Conservation (phyloP, 306 rosid genomes). For the Betula pendula region DNA sequence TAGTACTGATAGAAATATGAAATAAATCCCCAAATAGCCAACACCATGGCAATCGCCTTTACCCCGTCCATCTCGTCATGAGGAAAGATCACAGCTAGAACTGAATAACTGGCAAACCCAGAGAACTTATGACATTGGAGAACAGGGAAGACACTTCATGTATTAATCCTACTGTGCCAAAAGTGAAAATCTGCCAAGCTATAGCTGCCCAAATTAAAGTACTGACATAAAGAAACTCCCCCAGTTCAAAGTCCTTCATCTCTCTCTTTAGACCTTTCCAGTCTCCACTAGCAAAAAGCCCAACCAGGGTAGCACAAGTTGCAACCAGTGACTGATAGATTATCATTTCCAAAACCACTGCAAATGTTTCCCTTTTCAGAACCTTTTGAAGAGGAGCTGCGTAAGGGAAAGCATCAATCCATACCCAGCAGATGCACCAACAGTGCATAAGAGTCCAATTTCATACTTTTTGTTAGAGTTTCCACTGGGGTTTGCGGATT, state of each 20-base stretch:
- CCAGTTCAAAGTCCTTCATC: constrained; percentile 34
- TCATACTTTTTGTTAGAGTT: constrained; percentile 14
- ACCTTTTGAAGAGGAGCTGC: constrained; percentile 40
- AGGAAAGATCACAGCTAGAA: constrained; percentile 43
- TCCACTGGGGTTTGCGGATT: not conserved
- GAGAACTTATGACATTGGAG: constrained; percentile 43
- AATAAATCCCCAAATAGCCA: constrained; percentile 50
- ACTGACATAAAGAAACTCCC: constrained; percentile 36
- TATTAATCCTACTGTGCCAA: constrained; percentile 43
- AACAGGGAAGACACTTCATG: constrained; percentile 56
- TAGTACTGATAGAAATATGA: constrained; percentile 50
- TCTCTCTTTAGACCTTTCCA: constrained; percentile 36
- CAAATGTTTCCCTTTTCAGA: constrained; percentile 28
- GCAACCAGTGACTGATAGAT: constrained; percentile 38
- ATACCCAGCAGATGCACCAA: constrained; percentile 47
- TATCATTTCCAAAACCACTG: constrained; percentile 40
- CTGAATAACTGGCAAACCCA: constrained; percentile 46
- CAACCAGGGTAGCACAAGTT: constrained; percentile 29
- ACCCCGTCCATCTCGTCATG: constrained; percentile 46
- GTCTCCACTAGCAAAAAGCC: constrained; percentile 50
- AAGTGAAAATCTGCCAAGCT: constrained; percentile 33
- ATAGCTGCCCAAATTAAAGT: constrained; percentile 39
- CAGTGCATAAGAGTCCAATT: constrained; percentile 45
- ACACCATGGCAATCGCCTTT: constrained; percentile 42
- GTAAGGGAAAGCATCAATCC: constrained; percentile 42